Percentiles rank a stretch among this genome's conserved stretches.
phyloP scores from a whole-genome alignment of 1,284 basidiomycete species.

The Trametes sp. region DNA sequence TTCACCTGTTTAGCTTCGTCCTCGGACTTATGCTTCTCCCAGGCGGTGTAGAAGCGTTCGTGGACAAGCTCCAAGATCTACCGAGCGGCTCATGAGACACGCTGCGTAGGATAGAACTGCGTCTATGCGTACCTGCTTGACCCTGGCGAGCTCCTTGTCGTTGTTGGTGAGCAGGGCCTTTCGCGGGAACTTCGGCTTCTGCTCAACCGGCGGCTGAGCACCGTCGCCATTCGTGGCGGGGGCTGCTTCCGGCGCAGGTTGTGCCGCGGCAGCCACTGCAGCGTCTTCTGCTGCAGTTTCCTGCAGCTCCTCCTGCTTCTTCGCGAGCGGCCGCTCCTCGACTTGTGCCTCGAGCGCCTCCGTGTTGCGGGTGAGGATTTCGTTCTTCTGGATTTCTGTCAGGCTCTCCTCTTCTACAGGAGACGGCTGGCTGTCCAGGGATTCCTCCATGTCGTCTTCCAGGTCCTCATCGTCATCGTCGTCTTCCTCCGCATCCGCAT shows the following conservation, averaged over 20 bases:
- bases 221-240: conserved; percentile 19
- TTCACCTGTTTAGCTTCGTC: conserved; percentile 40
- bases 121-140: conserved; percentile 65
- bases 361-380: conserved; percentile 68
- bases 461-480: conserved; percentile 27
- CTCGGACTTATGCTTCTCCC: conserved; percentile 54
- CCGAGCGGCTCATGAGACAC: not conserved
- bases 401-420: conserved; percentile 46
- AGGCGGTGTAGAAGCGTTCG: conserved; percentile 74
- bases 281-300: conserved; percentile 42
- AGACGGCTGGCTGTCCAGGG: conserved; percentile 16
- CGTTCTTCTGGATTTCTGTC: conserved; percentile 57
- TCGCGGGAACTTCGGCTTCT: no score
- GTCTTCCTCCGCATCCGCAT: conserved; percentile 16
- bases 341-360: conserved; percentile 84
- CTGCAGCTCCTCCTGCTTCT: conserved; percentile 83
- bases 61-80: conserved; percentile 86
- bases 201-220: not conserved
- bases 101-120: not conserved
- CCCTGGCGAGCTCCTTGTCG: conserved; percentile 84
- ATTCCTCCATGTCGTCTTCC: conserved; percentile 18
- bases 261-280: conserved; percentile 21
- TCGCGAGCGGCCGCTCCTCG: conserved; percentile 87
- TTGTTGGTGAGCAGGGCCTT: conserved; percentile 89
- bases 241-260: conserved; percentile 15